These are phyloP conservation scores for Trametes coccinea DNA, from an alignment of 768 basidiomycete species.

Conservation along the genomic window DNA sequence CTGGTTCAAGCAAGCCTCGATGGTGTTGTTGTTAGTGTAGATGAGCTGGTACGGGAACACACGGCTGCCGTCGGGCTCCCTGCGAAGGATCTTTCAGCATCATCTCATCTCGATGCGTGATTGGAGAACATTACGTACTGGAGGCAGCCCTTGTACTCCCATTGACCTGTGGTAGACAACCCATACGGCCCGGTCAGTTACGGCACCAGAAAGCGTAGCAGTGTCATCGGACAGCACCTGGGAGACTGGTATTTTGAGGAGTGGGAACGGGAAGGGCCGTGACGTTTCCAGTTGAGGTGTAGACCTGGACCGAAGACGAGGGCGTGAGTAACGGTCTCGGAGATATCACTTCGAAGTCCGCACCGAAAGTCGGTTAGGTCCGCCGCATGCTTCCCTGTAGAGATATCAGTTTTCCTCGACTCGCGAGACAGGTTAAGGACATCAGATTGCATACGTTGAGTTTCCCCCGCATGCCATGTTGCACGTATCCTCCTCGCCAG, in stretches of 20 bases:
- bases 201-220: neutral
- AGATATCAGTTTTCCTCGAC: constrained; percentile 14
- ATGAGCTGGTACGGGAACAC: constrained; percentile 64
- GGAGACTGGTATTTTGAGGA: constrained; percentile 54
- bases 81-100: constrained; percentile 25
- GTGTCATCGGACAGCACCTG: constrained; percentile 27
- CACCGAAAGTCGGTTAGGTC: constrained; percentile 64
- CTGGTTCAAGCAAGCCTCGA: constrained; percentile 61
- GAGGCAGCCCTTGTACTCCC: constrained; percentile 67
- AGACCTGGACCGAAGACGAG: constrained; percentile 38
- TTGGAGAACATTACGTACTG: constrained; percentile 41
- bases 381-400: constrained; percentile 68
- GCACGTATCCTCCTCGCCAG: constrained; percentile 52
- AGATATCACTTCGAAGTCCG: constrained; percentile 10
- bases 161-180: constrained; percentile 41
- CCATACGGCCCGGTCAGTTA: neutral
- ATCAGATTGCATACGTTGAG: constrained; percentile 45
- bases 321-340: constrained; percentile 5
- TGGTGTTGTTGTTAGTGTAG: constrained; percentile 62
- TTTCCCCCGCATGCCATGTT: constrained; percentile 77
- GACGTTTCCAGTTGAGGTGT: constrained; percentile 52
- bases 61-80: constrained; percentile 48
- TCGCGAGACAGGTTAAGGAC: neutral
- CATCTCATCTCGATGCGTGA: neutral
- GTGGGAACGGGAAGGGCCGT: constrained; percentile 60